Evolutionary conservation across 2,329 filamentous ascomycete genomes (phyloP), one percentile per base, ranked within the genome.

Genomic region (Fusarium solani-melongenae): DNA sequence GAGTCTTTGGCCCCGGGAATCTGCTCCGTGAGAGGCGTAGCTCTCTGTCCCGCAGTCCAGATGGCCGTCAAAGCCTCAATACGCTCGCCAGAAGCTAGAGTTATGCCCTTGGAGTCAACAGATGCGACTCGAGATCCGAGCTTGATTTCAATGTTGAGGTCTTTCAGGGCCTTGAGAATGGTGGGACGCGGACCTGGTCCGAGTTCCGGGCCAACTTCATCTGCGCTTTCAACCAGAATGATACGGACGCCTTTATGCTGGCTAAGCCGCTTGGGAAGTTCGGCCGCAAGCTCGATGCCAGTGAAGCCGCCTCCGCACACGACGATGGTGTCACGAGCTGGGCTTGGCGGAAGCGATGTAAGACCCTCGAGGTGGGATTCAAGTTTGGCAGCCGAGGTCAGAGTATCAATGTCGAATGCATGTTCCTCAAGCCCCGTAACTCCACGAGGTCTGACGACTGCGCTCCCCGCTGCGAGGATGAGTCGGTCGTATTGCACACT

Each of bases 11-110:
- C 17, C 1, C 75, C 78, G 0, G 74, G 64, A n/a, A 84, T 78
- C 20, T 83, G 81, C 17, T 76, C 62, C 0, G 82, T 82, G 24
- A 84, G 70, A 0, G 75, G 66, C 0, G 78, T 79, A 2, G 82
- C 82, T 15, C 64, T 64, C 34, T 83, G 71, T 0, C 83, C 82
- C 0, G 80, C 83, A 1, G 83, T 83, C 82, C 83, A 84, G 7
- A 84, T 69, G 1, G 76, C 76, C 0, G 82, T 84, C 15, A 74
- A 64, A 1, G 82, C 70, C 9, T 78, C 71, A 46, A 84, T 83
- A 10, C 58, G 72, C 60, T 83, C 81, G 1, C 81, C 82, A 1
- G 74, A 78, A 2, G 69, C 60, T 3, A 81, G 71, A 0, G 63
- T 76, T 0, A 84, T 74, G 1, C 80, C 75, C 0, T 71, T 57